Percentiles rank a stretch among this genome's conserved stretches.
phyloP scores from a whole-genome alignment of 192 early-diverging fungal genomes.

The Entomortierella parvispora region DNA sequence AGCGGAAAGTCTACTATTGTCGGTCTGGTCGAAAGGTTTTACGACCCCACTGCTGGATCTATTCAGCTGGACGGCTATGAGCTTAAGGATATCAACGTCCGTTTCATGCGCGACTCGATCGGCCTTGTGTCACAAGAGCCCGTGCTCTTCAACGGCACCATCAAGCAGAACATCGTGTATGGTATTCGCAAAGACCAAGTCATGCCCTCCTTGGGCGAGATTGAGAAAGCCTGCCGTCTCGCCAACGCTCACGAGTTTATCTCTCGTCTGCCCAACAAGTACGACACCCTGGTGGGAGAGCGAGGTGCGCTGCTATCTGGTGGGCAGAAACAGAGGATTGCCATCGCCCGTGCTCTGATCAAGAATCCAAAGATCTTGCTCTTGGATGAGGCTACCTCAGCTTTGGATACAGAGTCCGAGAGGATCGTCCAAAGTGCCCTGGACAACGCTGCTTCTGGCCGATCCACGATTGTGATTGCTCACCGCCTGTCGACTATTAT shows the following conservation, averaged over 20 bases:
- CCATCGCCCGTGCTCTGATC: constrained; percentile 92
- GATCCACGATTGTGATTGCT: constrained; percentile 92
- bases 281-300: constrained; percentile 85
- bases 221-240: constrained; percentile 69
- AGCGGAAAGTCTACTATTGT: constrained; percentile 88
- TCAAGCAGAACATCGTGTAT: constrained; percentile 83
- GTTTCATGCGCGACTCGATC: constrained; percentile 83
- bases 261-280: constrained; percentile 75
- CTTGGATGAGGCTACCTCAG: constrained; percentile 89
- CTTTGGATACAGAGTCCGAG: constrained; percentile 85
- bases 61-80: constrained; percentile 79
- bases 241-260: constrained; percentile 88
- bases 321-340: constrained; percentile 96
- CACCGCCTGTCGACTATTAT: constrained; percentile 90
- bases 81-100: constrained; percentile 76
- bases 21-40: constrained; percentile 85
- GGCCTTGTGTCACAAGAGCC: constrained; percentile 92
- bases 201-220: constrained; percentile 71
- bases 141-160: constrained; percentile 80
- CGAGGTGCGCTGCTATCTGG: constrained; percentile 79
- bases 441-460: constrained; percentile 72
- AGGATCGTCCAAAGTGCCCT: constrained; percentile 83
- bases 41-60: constrained; percentile 67
- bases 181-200: constrained; percentile 62
- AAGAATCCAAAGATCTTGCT: constrained; percentile 88